A percentile compares a stretch with the other conserved stretches of the same genome.
These are phyloP conservation scores for Umbilicus rupestris DNA, from an alignment of 164 flowering plant genomes.

Conservation along the genomic window DNA sequence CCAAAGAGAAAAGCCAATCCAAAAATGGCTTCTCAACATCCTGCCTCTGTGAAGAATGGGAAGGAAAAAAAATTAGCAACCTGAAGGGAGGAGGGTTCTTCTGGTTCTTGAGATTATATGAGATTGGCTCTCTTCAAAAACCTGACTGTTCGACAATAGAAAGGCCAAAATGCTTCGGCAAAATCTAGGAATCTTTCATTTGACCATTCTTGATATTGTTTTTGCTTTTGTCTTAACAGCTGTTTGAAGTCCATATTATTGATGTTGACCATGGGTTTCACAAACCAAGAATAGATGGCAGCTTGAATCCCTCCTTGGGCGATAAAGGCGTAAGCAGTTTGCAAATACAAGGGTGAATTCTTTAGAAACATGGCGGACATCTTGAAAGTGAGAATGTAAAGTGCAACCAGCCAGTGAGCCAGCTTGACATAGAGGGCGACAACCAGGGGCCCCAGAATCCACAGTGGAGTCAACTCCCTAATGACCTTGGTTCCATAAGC, in stretches of 20 bases:
- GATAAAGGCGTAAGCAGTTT: background rate
- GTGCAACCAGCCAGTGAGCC: constrained; percentile 38
- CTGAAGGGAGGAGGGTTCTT: background rate
- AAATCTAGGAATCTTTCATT: constrained; percentile 3
- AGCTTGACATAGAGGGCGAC: constrained; percentile 62
- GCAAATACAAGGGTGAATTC: constrained; percentile 43
- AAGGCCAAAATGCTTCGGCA: constrained; percentile 6
- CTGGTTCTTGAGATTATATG: background rate
- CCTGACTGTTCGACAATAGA: constrained; percentile 8
- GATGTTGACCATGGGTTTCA: constrained; percentile 5
- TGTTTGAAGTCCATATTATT: constrained; percentile 5
- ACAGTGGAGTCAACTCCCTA: constrained; percentile 72
- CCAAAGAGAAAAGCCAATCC: background rate
- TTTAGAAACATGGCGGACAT: constrained; percentile 34
- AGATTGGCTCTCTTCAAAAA: constrained; percentile 9
- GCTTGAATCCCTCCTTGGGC: background rate
- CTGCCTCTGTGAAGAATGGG: background rate
- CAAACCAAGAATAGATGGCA: constrained; percentile 1
- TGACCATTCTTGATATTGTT: background rate
- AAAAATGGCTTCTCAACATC: constrained; percentile 2
- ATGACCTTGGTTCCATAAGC: constrained; percentile 66
- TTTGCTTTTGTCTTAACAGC: background rate
- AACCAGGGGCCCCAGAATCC: constrained; percentile 71
- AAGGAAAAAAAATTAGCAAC: background rate
- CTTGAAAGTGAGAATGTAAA: constrained; percentile 62